Conservation (phyloP, 1,139 yeast species). For the Candida sp. region DNA sequence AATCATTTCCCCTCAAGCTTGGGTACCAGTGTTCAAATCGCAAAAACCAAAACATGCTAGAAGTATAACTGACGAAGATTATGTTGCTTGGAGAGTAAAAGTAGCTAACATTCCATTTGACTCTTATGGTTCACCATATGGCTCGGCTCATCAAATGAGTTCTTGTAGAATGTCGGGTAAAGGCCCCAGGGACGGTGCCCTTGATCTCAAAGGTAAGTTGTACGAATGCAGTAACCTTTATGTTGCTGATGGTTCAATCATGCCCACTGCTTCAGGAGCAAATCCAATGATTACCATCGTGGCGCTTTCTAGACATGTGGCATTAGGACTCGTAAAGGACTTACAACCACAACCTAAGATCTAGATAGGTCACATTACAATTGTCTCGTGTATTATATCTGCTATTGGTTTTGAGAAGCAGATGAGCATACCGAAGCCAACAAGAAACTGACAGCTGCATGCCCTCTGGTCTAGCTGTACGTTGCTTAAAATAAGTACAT, state of each 20-base stretch:
- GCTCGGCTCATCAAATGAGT: slow-evolving; percentile 64
- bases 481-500: too few species aligned
- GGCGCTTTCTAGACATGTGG: slow-evolving; percentile 38
- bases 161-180: slow-evolving; percentile 53
- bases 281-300: slow-evolving; percentile 51
- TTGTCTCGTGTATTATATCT: too few species aligned
- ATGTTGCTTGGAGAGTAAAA: slow-evolving; percentile 39
- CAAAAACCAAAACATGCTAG: slow-evolving; percentile 41
- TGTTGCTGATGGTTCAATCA: slow-evolving; percentile 54
- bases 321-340: slow-evolving; percentile 32
- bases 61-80: slow-evolving; percentile 41
- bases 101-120: slow-evolving; percentile 26
- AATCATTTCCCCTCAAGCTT: slow-evolving; percentile 36
- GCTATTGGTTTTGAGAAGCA: too few species aligned
- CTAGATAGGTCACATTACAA: too few species aligned
- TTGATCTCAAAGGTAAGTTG: slow-evolving; percentile 46
- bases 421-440: too few species aligned
- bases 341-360: slow-evolving; percentile 28
- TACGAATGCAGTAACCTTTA: slow-evolving; percentile 52
- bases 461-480: too few species aligned
- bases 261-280: slow-evolving; percentile 61
- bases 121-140: slow-evolving; percentile 31
- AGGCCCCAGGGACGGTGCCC: slow-evolving; percentile 48
- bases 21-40: slow-evolving; percentile 38
- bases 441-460: too few species aligned